Conservation (phyloP, 257 asterid genomes). For the Capsicum pubescens region DNA sequence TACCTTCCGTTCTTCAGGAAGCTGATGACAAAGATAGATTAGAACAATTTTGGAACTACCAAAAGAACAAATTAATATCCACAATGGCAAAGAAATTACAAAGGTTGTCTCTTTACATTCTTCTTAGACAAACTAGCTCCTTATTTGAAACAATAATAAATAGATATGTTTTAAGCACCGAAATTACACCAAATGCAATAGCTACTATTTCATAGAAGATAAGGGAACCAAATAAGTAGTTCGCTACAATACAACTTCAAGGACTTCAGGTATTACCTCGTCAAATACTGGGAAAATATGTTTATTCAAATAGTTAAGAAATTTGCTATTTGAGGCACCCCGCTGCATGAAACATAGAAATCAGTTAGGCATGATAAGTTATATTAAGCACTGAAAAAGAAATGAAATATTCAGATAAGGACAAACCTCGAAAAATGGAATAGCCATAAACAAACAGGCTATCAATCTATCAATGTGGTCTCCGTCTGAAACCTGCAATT, state of each 20-base stretch:
- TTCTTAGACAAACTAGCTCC: constrained; percentile 6
- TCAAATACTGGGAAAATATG: constrained; percentile 86
- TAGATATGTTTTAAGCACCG: not conserved
- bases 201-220: not conserved
- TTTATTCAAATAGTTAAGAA: constrained; percentile 76
- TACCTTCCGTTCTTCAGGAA: constrained; percentile 86
- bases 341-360: constrained; percentile 58
- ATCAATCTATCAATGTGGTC: constrained; percentile 88
- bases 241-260: not conserved
- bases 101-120: not conserved
- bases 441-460: constrained; percentile 82
- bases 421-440: constrained; percentile 85
- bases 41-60: constrained; percentile 26
- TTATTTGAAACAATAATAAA: not conserved
- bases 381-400: constrained; percentile 21
- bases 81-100: not conserved
- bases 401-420: constrained; percentile 28
- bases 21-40: constrained; percentile 57
- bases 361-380: constrained; percentile 36
- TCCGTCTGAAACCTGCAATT: constrained; percentile 79
- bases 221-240: constrained; percentile 1
- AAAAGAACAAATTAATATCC: not conserved
- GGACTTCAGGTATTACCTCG: constrained; percentile 52
- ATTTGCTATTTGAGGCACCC: constrained; percentile 96
- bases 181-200: not conserved